A percentile compares a stretch with the other conserved stretches of the same genome.
phyloP scores from a whole-genome alignment of 2,329 filamentous ascomycete genomes.

The Boeremia lycopersici region DNA sequence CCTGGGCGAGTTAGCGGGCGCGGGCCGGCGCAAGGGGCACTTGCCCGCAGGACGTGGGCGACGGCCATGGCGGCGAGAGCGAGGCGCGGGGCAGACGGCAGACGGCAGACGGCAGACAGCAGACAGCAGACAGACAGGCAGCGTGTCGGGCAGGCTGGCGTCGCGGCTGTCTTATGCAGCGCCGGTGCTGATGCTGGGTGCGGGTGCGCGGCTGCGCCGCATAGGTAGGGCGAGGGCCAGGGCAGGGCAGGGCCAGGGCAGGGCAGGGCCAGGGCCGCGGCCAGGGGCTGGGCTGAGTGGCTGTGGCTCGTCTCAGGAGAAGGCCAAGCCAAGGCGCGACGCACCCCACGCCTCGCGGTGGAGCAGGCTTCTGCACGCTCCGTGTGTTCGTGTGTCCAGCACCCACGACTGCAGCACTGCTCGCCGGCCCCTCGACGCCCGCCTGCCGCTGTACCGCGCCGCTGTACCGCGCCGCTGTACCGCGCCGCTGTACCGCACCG shows the following conservation, averaged over 20 bases:
- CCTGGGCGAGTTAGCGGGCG: slow-evolving; percentile 38
- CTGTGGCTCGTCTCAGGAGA: slow-evolving; percentile 19
- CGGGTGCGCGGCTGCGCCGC: too few species aligned
- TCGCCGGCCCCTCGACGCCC: too few species aligned
- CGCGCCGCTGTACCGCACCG: slow-evolving; percentile 8
- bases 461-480: background rate
- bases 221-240: too few species aligned
- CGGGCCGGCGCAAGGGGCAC: background rate
- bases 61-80: slow-evolving; percentile 26
- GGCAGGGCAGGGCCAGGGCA: slow-evolving; percentile 1
- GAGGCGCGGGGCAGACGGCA: slow-evolving; percentile 2
- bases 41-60: slow-evolving; percentile 44
- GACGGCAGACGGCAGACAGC: too few species aligned
- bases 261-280: too few species aligned
- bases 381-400: slow-evolving; percentile 5
- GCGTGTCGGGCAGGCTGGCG: background rate
- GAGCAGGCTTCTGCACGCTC: slow-evolving; percentile 15
- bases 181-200: background rate
- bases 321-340: background rate
- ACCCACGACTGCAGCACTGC: too few species aligned
- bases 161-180: background rate
- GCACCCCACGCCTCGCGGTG: slow-evolving; percentile 13
- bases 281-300: too few species aligned
- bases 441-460: background rate
- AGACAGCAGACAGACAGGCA: too few species aligned